Conservation (phyloP, 2,329 filamentous ascomycete species). For the Paraconiothyrium brasiliense region DNA sequence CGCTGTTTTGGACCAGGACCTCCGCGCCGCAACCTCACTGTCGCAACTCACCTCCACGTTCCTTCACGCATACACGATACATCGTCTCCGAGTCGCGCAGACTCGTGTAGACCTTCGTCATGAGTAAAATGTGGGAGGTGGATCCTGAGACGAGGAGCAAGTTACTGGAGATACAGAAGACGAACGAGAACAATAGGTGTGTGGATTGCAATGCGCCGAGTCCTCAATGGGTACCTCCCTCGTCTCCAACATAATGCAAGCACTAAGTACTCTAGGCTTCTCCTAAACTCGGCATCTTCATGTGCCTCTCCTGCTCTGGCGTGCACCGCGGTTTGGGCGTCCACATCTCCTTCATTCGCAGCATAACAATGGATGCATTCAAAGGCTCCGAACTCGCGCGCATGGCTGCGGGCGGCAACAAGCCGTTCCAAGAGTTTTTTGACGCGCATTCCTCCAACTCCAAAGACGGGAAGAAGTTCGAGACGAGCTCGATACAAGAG, state of each 20-base stretch:
- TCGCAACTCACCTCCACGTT: conserved; percentile 7
- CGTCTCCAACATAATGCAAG: conserved; percentile 11
- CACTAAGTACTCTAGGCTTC: conserved; percentile 64
- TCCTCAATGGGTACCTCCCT: conserved; percentile 83
- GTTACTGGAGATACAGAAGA: conserved; percentile 91
- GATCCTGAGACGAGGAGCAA: conserved; percentile 97
- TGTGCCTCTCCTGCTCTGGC: conserved; percentile 95
- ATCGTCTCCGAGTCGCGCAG: conserved; percentile 13
- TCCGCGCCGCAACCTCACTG: conserved; percentile 13
- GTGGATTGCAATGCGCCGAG: conserved; percentile 96
- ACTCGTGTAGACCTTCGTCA: conserved; percentile 35
- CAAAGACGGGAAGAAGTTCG: conserved; percentile 67
- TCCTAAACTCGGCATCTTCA: conserved; percentile 98
- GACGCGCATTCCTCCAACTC: conserved; percentile 63
- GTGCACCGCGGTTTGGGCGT: conserved; percentile 94
- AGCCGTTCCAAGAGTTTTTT: conserved; percentile 87
- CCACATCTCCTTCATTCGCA: conserved; percentile 97
- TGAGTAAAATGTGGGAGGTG: conserved; percentile 95
- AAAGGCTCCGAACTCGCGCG: conserved; percentile 91
- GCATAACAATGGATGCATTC: conserved; percentile 98
- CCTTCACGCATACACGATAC: background rate
- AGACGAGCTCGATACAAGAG: conserved; percentile 88
- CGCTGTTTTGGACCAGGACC: conserved; percentile 8
- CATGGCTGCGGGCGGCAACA: conserved; percentile 93
- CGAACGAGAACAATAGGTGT: conserved; percentile 86